These are phyloP conservation scores for Penicillium oxalicum DNA, from an alignment of 2,329 filamentous ascomycete species.

Conservation along the genomic window DNA sequence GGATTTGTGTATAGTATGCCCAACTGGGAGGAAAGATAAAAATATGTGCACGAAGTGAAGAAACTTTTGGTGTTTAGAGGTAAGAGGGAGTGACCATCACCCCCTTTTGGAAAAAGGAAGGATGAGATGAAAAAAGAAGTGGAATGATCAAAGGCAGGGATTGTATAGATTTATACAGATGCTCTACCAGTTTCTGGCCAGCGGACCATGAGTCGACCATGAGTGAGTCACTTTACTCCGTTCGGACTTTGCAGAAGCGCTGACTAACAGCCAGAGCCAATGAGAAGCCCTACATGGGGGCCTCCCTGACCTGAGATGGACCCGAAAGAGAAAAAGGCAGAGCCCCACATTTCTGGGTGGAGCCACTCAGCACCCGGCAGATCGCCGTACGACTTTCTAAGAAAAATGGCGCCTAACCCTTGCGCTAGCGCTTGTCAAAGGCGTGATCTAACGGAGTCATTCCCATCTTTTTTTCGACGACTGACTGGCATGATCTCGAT, in stretches of 20 bases:
- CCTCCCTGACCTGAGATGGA: neutral
- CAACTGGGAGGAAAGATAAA: neutral
- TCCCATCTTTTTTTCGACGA: neutral
- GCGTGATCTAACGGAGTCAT: constrained; percentile 13
- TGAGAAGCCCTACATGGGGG: neutral
- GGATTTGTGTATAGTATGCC: constrained; percentile 4
- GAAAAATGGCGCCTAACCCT: constrained; percentile 14
- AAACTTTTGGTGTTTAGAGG: constrained; percentile 13
- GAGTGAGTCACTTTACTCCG: constrained; percentile 17
- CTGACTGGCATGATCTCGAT: neutral
- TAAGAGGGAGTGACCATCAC: constrained; percentile 34
- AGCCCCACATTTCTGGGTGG: constrained; percentile 13
- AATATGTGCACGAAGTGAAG: constrained; percentile 6
- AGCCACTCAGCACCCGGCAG: constrained; percentile 10
- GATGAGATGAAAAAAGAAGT: constrained; percentile 31
- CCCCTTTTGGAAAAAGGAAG: constrained; percentile 21
- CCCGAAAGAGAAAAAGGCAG: constrained; percentile 4
- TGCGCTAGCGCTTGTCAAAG: constrained; percentile 8
- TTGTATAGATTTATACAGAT: constrained; percentile 14
- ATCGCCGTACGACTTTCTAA: constrained; percentile 14
- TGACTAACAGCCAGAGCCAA: neutral
- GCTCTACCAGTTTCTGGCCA: neutral
- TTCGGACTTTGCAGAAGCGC: constrained; percentile 1
- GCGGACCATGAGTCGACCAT: neutral
- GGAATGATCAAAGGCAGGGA: constrained; percentile 10